Base-by-base conservation (phyloP, 192 early-diverging fungal species). In the Dispira simplex region DNA sequence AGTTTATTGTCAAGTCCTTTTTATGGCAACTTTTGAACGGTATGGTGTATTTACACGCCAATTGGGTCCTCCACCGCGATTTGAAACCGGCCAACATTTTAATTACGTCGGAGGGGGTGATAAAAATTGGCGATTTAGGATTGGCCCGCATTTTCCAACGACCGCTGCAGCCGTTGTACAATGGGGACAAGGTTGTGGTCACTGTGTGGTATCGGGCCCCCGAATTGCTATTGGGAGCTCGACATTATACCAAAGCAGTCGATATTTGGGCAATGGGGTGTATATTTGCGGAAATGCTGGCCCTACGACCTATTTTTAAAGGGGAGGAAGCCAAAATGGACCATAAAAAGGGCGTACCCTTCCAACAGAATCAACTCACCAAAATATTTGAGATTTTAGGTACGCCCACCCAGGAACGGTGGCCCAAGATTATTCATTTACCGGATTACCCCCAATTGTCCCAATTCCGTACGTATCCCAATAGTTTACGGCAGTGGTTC, bases 161-260 rank as follows among this genome's bases (percentile, higher is more conserved):
- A 25, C 90, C 93, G 18, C 67, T 84, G 16, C 76, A 82, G 55
- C 85, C 90, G 0, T 75, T 95, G 67, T 94, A 89, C 45, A 90
- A 82, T 26, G 85, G 85, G 0, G 93, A 87, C 65, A 86, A 87
- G 65, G 85, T 89, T 1, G 87, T 98, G 23, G 93, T 98, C 8
- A 98, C 95, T 0, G 84, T 96, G 44, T 98, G 95, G 95, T 98
- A 98, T 74, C 84, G 95, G 11, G 85, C 93, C 0, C 95, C 95
- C 0, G 93, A 96, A 68, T 69, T 98, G 23, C 71, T 98, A 39
- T 75, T 96, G 1, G 92, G 95, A 12, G 85, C 86, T 1, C 74
- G 85, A n/a, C 83, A 81, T 66, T 98, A 98, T 72, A 92, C 91
- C 20, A 88, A 82, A 25, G 90, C 93, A 0, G 76, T 90, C 10